Evolutionary conservation across 2,329 filamentous ascomycete genomes (phyloP).

Genomic region (Cladosporium velox): DNA sequence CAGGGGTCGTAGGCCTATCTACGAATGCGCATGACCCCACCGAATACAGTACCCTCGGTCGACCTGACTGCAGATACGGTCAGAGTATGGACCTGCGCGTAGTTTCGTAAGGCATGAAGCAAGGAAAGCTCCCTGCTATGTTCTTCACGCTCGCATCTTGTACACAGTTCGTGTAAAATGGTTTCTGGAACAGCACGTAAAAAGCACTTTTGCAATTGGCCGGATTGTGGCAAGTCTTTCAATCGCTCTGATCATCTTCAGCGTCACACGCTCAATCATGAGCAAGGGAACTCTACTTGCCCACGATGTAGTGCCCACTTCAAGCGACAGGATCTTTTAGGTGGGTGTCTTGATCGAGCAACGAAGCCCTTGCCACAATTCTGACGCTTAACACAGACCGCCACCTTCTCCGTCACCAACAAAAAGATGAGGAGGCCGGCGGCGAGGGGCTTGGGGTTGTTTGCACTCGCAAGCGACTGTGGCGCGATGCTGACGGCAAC

Average conservation of each 20-base stretch:
- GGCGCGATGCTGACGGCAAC: constrained; percentile 56
- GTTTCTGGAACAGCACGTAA: constrained; percentile 7
- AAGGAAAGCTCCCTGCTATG: not conserved
- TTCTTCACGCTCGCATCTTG: not conserved
- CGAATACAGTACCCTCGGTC: not conserved
- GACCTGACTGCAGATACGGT: not conserved
- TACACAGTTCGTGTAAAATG: not conserved
- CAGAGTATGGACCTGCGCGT: not conserved
- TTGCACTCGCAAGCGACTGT: constrained; percentile 58
- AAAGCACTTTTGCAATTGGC: constrained; percentile 43
- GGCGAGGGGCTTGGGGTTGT: constrained; percentile 42
- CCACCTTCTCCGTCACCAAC: constrained; percentile 57
- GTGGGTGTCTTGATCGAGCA: constrained; percentile 41
- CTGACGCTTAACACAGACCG: constrained; percentile 47
- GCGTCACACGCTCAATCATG: constrained; percentile 60
- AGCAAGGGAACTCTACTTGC: constrained; percentile 57
- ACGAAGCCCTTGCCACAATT: not conserved
- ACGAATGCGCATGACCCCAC: constrained; percentile 2
- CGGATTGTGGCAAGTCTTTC: constrained; percentile 56
- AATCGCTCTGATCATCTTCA: constrained; percentile 61
- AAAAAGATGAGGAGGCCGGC: constrained; percentile 59
- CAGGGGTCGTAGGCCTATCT: not conserved
- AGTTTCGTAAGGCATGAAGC: not conserved
- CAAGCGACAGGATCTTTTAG: constrained; percentile 60
- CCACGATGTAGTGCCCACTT: constrained; percentile 62